A percentile compares a stretch with the other conserved stretches of the same genome.
These are phyloP conservation scores for Mycena sp. DNA, from an alignment of 1,284 basidiomycete genomes.

Conservation along the genomic window DNA sequence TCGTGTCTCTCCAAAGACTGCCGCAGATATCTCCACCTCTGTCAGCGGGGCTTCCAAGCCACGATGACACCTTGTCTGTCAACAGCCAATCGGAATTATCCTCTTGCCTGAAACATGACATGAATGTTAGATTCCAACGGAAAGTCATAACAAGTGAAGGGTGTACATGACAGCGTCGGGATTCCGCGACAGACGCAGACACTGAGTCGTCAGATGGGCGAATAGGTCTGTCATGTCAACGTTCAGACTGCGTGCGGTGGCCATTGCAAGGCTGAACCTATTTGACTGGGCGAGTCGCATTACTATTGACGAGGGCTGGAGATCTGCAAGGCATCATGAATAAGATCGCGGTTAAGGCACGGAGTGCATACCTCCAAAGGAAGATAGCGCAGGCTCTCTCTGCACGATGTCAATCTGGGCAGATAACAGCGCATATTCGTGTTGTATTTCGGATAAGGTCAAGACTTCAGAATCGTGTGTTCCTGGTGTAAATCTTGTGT, in stretches of 20 bases:
- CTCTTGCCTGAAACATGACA: constrained; percentile 57
- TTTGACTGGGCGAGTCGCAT: constrained; percentile 84
- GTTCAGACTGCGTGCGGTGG: constrained; percentile 77
- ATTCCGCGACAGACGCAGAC: constrained; percentile 76
- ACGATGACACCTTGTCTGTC: constrained; percentile 82
- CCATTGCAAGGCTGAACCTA: constrained; percentile 84
- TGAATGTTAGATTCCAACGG: constrained; percentile 25
- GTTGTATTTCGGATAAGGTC: too few relatives aligned
- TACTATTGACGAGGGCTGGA: constrained; percentile 80
- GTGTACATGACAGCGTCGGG: constrained; percentile 65
- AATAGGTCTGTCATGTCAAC: constrained; percentile 93
- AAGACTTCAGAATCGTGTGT: too few relatives aligned
- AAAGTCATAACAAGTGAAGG: constrained; percentile 15
- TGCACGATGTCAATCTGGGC: constrained; percentile 77
- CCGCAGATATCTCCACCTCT: constrained; percentile 92
- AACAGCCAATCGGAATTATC: constrained; percentile 83
- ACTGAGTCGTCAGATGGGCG: constrained; percentile 79
- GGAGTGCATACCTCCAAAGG: constrained; percentile 49
- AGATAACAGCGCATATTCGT: too few relatives aligned
- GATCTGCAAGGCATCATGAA: constrained; percentile 29
- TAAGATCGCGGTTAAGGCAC: constrained; percentile 29
- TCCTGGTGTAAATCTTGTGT: constrained; percentile 60
- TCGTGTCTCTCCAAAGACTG: constrained; percentile 84
- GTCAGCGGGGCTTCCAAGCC: constrained; percentile 83
- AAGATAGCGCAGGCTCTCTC: constrained; percentile 50